These are phyloP conservation scores for Cornus kousa DNA, from an alignment of 148 eudicot genomes.

Conservation along the genomic window DNA sequence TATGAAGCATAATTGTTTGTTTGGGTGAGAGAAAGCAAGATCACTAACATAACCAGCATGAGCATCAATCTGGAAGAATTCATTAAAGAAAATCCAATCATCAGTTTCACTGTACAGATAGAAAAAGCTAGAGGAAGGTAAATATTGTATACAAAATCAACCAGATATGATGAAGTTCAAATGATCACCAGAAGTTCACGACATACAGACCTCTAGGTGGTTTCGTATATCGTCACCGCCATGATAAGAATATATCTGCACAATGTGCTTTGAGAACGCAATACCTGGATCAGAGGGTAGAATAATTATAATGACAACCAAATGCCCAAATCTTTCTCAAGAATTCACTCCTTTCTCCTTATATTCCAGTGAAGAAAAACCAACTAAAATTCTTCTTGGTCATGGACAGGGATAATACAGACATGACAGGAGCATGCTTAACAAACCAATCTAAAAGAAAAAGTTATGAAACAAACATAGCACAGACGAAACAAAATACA, in stretches of 20 bases:
- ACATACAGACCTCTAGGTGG: slow-evolving; percentile 55
- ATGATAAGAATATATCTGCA: slow-evolving; percentile 53
- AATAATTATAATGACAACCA: slow-evolving; percentile 4
- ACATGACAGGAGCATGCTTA: too few relatives aligned
- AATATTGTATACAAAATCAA: neutral
- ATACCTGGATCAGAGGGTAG: slow-evolving; percentile 41
- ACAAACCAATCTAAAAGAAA: too few relatives aligned
- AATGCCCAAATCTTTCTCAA: neutral
- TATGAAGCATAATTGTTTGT: slow-evolving; percentile 46
- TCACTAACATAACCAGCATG: slow-evolving; percentile 62
- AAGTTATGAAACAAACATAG: too few relatives aligned
- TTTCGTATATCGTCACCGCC: slow-evolving; percentile 44
- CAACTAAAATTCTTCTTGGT: too few relatives aligned
- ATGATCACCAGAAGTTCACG: neutral
- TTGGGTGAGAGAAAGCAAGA: slow-evolving; percentile 52
- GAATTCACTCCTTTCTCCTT: too few relatives aligned
- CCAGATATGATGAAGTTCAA: slow-evolving; percentile 2
- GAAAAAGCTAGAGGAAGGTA: neutral
- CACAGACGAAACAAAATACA: too few relatives aligned
- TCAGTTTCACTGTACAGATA: neutral
- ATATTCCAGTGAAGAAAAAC: too few relatives aligned
- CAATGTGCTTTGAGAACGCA: slow-evolving; percentile 66
- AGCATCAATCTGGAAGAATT: slow-evolving; percentile 55
- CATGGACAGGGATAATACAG: too few relatives aligned
- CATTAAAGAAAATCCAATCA: neutral